These are phyloP conservation scores for Saitozyma sp. DNA, from an alignment of 768 basidiomycete genomes.

Conservation along the genomic window DNA sequence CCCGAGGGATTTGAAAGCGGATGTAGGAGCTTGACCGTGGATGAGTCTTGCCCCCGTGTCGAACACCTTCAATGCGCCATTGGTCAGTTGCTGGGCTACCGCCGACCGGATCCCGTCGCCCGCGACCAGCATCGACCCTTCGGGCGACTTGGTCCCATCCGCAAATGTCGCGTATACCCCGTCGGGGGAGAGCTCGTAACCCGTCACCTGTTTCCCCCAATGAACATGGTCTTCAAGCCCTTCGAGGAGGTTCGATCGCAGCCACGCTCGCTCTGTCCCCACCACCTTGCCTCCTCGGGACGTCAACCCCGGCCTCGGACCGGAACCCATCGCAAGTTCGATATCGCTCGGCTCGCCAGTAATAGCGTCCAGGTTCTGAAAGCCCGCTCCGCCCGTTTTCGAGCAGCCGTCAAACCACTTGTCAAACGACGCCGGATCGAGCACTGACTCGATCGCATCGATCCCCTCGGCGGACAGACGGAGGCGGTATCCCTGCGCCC, in stretches of 20 bases:
- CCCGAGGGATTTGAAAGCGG: slow-evolving; percentile 20
- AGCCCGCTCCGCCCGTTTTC: slow-evolving; percentile 21
- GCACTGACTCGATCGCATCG: slow-evolving; percentile 22
- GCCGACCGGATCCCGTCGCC: slow-evolving; percentile 25
- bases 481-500: slow-evolving; percentile 29
- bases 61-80: slow-evolving; percentile 20
- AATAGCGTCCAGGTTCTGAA: slow-evolving; percentile 14
- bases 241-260: slow-evolving; percentile 19
- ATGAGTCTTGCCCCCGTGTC: slow-evolving; percentile 25
- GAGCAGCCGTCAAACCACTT: slow-evolving; percentile 21
- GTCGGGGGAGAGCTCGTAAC: slow-evolving; percentile 13
- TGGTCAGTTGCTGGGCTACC: slow-evolving; percentile 23
- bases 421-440: slow-evolving; percentile 16
- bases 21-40: slow-evolving; percentile 27
- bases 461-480: slow-evolving; percentile 26
- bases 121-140: slow-evolving; percentile 27
- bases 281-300: slow-evolving; percentile 15
- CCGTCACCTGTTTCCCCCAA: slow-evolving; percentile 15
- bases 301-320: slow-evolving; percentile 1
- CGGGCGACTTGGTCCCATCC: slow-evolving; percentile 17
- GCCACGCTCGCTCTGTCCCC: slow-evolving; percentile 21
- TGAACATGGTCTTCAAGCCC: slow-evolving; percentile 13
- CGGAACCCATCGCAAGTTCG: slow-evolving; percentile 3
- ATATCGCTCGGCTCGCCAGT: slow-evolving; percentile 11
- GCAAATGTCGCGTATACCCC: slow-evolving; percentile 10